Percentiles rank a stretch among this genome's conserved stretches.
These are phyloP conservation scores for Sistotremastrum niveocremeum DNA, from an alignment of 768 basidiomycete species.

Conservation along the genomic window DNA sequence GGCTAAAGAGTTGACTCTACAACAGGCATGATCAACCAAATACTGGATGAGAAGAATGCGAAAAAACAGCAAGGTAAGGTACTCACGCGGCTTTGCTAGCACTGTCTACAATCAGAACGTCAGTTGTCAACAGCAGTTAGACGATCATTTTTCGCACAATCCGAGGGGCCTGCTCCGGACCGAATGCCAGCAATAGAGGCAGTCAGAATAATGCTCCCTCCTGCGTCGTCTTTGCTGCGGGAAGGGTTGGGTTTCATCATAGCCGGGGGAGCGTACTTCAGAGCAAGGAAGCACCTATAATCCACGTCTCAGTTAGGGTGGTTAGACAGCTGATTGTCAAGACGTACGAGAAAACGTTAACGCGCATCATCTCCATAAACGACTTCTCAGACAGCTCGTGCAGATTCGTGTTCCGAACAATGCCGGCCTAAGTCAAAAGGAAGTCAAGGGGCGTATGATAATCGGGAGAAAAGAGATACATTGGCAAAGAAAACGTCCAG, in stretches of 20 bases:
- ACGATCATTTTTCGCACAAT: conserved; percentile 40
- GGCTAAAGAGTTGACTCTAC: conserved; percentile 78
- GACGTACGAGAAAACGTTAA: conserved; percentile 56
- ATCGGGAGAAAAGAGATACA: conserved; percentile 23
- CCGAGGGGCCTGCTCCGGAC: conserved; percentile 67
- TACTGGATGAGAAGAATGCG: not conserved
- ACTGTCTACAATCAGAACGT: conserved; percentile 42
- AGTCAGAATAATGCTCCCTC: conserved; percentile 80
- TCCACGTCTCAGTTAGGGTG: not conserved
- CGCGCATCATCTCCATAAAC: conserved; percentile 64
- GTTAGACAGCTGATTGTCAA: not conserved
- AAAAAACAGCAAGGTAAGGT: not conserved
- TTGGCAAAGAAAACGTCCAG: conserved; percentile 95
- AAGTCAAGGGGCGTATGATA: not conserved
- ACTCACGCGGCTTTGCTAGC: conserved; percentile 88
- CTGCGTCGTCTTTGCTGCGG: conserved; percentile 50
- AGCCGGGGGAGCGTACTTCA: conserved; percentile 74
- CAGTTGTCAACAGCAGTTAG: conserved; percentile 5
- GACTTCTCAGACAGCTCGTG: conserved; percentile 42
- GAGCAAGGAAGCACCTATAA: conserved; percentile 71
- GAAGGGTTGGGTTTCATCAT: conserved; percentile 60
- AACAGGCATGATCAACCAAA: conserved; percentile 4
- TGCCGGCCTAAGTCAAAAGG: conserved; percentile 42
- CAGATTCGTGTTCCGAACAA: conserved; percentile 32
- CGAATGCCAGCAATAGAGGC: conserved; percentile 80